phyloP scores from a whole-genome alignment of 257 asterid species.

The Marsdenia floribunda region DNA sequence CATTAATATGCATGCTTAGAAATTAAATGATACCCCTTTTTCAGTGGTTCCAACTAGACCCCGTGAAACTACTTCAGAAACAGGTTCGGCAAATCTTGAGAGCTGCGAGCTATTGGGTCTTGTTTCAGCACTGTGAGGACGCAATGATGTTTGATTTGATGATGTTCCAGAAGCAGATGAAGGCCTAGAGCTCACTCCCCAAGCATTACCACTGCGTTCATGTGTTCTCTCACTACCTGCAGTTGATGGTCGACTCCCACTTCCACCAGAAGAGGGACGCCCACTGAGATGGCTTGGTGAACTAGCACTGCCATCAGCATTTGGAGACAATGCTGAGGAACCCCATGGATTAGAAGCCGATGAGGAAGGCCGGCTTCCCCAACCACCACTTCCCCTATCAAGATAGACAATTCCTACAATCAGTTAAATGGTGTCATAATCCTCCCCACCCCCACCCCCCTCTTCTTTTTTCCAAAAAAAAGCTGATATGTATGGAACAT shows the following conservation, averaged over 20 bases:
- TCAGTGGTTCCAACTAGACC: slow-evolving; percentile 52
- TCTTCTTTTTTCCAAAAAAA: too few relatives aligned
- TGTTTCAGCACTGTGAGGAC: slow-evolving; percentile 94
- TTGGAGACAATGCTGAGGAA: slow-evolving; percentile 65
- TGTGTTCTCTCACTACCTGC: slow-evolving; percentile 79
- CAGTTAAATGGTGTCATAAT: slow-evolving; percentile 18
- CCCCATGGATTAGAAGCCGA: slow-evolving; percentile 83
- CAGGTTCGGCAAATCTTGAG: slow-evolving; percentile 87
- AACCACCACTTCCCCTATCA: slow-evolving; percentile 77
- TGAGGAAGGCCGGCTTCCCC: slow-evolving; percentile 88
- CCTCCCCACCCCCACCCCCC: background rate
- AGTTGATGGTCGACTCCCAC: slow-evolving; percentile 89
- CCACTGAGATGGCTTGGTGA: slow-evolving; percentile 70
- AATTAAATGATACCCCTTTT: slow-evolving; percentile 55
- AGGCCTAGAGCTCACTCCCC: slow-evolving; percentile 92
- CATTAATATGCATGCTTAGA: background rate
- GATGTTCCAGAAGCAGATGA: slow-evolving; percentile 86
- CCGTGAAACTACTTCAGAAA: slow-evolving; percentile 51
- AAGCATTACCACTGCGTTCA: slow-evolving; percentile 55
- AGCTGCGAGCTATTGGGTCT: slow-evolving; percentile 88
- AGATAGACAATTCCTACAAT: slow-evolving; percentile 22
- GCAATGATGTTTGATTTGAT: slow-evolving; percentile 71
- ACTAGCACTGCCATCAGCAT: slow-evolving; percentile 66
- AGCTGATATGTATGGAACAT: background rate
- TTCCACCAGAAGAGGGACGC: slow-evolving; percentile 94